These are phyloP conservation scores for Sclerotinia borealis DNA, from an alignment of 2,329 filamentous ascomycete genomes.

Conservation along the genomic window DNA sequence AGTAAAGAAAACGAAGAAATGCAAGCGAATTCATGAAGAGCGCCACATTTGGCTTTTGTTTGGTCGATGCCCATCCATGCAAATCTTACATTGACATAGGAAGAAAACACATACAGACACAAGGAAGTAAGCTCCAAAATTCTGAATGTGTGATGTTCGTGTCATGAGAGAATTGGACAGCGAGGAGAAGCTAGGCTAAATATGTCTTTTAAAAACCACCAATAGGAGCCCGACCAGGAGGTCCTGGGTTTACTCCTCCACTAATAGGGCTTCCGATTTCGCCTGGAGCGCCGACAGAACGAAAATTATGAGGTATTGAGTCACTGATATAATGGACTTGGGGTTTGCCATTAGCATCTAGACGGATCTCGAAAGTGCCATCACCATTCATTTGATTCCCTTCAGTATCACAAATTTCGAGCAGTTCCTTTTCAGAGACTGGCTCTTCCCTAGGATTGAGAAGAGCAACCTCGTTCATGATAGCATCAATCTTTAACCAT, in stretches of 20 bases:
- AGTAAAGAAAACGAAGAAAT: neutral
- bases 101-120: neutral
- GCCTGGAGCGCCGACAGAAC: constrained; percentile 52
- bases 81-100: constrained; percentile 1
- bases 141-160: neutral
- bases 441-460: constrained; percentile 42
- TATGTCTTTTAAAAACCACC: constrained; percentile 5
- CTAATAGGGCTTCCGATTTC: constrained; percentile 65
- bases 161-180: constrained; percentile 2
- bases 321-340: constrained; percentile 52
- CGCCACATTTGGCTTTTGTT: neutral
- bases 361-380: constrained; percentile 65
- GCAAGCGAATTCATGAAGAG: neutral
- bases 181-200: constrained; percentile 5
- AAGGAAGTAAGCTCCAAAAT: neutral
- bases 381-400: constrained; percentile 82
- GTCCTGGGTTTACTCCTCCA: constrained; percentile 13
- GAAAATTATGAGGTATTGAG: constrained; percentile 33
- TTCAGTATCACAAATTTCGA: constrained; percentile 80
- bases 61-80: neutral
- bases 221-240: constrained; percentile 5
- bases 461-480: constrained; percentile 58
- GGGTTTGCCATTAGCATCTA: constrained; percentile 22
- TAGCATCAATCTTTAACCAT: constrained; percentile 62
- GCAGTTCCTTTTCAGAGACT: constrained; percentile 59